Evolutionary conservation across 1,284 basidiomycete species (phyloP).

Genomic region (Fomitopsis pinicola): DNA sequence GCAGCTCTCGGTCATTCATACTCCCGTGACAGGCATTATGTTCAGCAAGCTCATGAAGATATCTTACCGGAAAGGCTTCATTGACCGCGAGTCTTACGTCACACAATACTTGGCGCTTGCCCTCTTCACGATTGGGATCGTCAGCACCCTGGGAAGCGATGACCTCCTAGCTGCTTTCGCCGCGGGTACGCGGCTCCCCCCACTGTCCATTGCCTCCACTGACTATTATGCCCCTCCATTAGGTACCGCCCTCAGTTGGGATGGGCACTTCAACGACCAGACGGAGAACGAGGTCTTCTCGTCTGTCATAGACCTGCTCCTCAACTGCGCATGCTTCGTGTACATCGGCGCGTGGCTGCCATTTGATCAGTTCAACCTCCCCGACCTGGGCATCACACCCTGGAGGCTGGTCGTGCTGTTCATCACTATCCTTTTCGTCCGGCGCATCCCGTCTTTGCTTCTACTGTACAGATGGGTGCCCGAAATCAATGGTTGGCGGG

Average conservation of each 20-base stretch:
- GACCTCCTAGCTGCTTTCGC: slow-evolving; percentile 91
- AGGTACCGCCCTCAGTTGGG: slow-evolving; percentile 91
- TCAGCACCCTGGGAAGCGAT: slow-evolving; percentile 77
- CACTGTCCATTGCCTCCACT: background rate
- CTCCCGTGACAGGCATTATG: slow-evolving; percentile 41
- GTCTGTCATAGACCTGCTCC: slow-evolving; percentile 80
- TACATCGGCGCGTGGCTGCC: slow-evolving; percentile 91
- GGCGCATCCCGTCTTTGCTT: slow-evolving; percentile 75
- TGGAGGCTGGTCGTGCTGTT: slow-evolving; percentile 73
- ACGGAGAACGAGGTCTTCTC: slow-evolving; percentile 86
- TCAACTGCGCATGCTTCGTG: slow-evolving; percentile 86
- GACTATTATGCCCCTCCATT: no score
- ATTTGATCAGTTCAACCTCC: slow-evolving; percentile 63
- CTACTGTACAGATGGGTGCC: slow-evolving; percentile 79
- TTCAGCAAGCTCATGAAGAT: slow-evolving; percentile 85
- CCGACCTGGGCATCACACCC: slow-evolving; percentile 61
- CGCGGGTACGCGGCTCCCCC: slow-evolving; percentile 52
- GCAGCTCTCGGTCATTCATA: background rate
- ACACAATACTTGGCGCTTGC: slow-evolving; percentile 87
- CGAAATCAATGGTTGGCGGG: slow-evolving; percentile 75
- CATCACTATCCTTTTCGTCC: slow-evolving; percentile 61
- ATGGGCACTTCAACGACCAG: slow-evolving; percentile 85
- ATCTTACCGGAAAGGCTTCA: slow-evolving; percentile 70
- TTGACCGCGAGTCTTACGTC: slow-evolving; percentile 90
- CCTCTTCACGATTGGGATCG: slow-evolving; percentile 75